Conservation (phyloP, 768 basidiomycete genomes). For the Leccinum rimulosum region DNA sequence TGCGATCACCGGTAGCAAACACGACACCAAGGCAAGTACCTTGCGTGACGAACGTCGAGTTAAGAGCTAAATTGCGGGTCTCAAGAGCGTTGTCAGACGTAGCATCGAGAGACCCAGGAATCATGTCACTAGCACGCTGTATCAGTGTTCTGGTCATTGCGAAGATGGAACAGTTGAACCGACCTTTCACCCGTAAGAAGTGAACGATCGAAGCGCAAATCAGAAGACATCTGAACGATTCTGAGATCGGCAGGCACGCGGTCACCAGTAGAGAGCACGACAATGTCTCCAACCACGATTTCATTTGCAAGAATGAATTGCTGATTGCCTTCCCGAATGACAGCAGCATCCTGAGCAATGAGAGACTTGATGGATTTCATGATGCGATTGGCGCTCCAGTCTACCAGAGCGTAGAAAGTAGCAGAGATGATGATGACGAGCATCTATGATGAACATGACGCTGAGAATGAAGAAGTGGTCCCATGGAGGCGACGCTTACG, state of each 20-base stretch:
- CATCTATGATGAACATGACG: constrained; percentile 29
- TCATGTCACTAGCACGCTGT: constrained; percentile 33
- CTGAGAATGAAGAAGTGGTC: background rate
- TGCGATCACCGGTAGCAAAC: constrained; percentile 40
- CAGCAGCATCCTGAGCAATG: constrained; percentile 56
- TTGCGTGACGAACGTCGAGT: constrained; percentile 40
- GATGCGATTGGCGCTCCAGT: constrained; percentile 47
- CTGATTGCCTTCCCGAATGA: constrained; percentile 48
- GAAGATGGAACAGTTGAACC: background rate
- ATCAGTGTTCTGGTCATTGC: background rate
- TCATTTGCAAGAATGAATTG: constrained; percentile 51
- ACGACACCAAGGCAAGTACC: constrained; percentile 40
- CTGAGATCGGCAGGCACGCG: constrained; percentile 60
- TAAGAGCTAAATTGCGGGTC: constrained; percentile 47
- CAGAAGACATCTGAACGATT: constrained; percentile 49
- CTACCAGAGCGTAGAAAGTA: constrained; percentile 49
- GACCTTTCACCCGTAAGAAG: constrained; percentile 52
- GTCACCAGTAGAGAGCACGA: constrained; percentile 52
- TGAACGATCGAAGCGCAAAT: constrained; percentile 51
- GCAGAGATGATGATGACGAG: constrained; percentile 42
- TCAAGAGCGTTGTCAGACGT: constrained; percentile 48
- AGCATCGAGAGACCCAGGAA: constrained; percentile 41
- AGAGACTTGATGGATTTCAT: constrained; percentile 59
- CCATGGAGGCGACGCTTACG: constrained; percentile 30
- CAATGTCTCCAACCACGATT: constrained; percentile 56